Evolutionary conservation across 108 stramenopile species (phyloP).

Genomic region (Epithemia pelagica): DNA sequence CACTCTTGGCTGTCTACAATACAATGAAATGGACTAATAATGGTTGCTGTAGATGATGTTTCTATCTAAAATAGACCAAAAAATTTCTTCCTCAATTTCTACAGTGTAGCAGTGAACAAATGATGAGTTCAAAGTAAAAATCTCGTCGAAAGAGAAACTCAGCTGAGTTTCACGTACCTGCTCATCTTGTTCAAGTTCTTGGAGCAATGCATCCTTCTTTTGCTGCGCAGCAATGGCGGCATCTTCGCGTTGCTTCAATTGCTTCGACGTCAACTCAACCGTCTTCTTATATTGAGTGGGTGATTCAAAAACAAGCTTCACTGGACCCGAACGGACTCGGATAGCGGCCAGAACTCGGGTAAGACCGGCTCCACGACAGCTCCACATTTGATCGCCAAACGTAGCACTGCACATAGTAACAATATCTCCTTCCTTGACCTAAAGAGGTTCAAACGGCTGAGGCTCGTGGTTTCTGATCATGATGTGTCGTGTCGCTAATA

Average conservation of each 20-base stretch:
- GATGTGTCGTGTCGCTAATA: too few species aligned
- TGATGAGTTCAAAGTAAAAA: too few species aligned
- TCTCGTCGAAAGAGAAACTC: too few species aligned
- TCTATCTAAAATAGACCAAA: constrained; percentile 72
- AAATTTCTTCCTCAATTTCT: constrained; percentile 82
- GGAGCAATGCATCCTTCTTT: constrained; percentile 70
- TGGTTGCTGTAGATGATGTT: too few species aligned
- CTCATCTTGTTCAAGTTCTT: constrained; percentile 75
- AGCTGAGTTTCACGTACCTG: neutral
- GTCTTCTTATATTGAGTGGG: constrained; percentile 47
- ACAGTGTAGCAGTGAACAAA: too few species aligned
- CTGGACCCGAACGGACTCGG: constrained; percentile 75
- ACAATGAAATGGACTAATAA: too few species aligned
- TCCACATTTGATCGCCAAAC: constrained; percentile 96
- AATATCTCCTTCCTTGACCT: constrained; percentile 81
- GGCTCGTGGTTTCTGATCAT: too few species aligned
- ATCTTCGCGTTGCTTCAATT: constrained; percentile 56
- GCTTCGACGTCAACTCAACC: constrained; percentile 52
- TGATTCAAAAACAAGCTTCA: constrained; percentile 76
- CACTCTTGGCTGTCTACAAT: constrained; percentile 50
- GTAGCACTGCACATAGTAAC: constrained; percentile 94
- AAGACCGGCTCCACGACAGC: constrained; percentile 76
- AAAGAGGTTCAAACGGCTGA: constrained; percentile 5
- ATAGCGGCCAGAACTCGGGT: constrained; percentile 86
- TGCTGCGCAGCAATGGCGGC: constrained; percentile 67